Percentiles rank a stretch among this genome's conserved stretches.
Evolutionary conservation across 441 rosid species (phyloP).

Genomic region (Populus tomentosa): DNA sequence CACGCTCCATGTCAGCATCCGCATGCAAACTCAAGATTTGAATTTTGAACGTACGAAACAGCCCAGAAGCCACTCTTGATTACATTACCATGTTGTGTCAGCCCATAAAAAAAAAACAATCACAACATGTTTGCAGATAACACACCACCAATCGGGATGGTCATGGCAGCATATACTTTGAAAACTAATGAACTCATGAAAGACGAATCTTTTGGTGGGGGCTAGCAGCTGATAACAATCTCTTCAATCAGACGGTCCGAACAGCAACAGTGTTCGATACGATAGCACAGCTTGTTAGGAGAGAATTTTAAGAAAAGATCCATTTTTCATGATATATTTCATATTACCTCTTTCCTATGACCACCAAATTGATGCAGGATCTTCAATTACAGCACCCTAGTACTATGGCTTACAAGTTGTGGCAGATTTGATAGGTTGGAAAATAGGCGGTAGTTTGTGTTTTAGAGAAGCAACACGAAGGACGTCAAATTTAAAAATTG

Average conservation of each 20-base stretch:
- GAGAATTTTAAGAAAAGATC: background rate
- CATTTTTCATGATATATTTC: background rate
- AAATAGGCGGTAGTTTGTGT: background rate
- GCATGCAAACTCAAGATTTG: no score
- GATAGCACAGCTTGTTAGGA: background rate
- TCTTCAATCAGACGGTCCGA: background rate
- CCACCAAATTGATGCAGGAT: no score
- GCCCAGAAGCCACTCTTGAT: no score
- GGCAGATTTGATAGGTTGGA: background rate
- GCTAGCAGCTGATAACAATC: background rate
- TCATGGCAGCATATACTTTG: background rate
- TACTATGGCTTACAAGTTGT: background rate
- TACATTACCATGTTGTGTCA: no score
- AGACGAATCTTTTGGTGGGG: background rate
- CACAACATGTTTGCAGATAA: background rate
- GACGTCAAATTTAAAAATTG: background rate
- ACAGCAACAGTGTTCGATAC: background rate
- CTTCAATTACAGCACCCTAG: slow-evolving; percentile 30
- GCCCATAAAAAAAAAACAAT: no score
- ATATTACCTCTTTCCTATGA: background rate
- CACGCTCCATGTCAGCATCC: no score
- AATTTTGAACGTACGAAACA: no score
- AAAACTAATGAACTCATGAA: background rate
- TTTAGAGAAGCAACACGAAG: background rate
- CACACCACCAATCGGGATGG: background rate